phyloP scores from a whole-genome alignment of 2,329 filamentous ascomycete species.

The Fusarium brevicatenulatum region DNA sequence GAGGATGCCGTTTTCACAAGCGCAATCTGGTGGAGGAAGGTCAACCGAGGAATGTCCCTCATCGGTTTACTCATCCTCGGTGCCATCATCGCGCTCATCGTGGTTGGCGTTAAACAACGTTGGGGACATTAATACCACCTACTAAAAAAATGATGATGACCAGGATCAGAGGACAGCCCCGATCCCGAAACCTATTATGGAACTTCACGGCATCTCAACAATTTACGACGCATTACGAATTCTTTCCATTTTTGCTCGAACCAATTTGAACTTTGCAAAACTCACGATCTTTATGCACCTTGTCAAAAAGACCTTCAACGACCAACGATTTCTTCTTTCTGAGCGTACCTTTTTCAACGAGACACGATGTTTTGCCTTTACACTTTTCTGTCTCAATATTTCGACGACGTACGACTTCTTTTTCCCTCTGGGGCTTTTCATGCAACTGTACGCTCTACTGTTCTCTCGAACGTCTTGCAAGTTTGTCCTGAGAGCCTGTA shows the following conservation, averaged over 20 bases:
- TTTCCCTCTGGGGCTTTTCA: neutral
- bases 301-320: constrained; percentile 32
- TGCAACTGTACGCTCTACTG: neutral
- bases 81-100: constrained; percentile 60
- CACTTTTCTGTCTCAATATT: constrained; percentile 27
- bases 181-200: constrained; percentile 18
- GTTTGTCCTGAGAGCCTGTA: constrained; percentile 2
- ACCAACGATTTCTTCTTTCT: constrained; percentile 39
- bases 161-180: neutral
- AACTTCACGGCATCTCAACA: constrained; percentile 40
- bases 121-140: constrained; percentile 51
- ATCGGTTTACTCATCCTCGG: constrained; percentile 65
- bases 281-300: constrained; percentile 38
- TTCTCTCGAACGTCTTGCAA: neutral
- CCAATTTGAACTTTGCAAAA: constrained; percentile 26
- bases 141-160: constrained; percentile 36
- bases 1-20: constrained; percentile 62
- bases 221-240: constrained; percentile 44
- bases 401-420: constrained; percentile 26
- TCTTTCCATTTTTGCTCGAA: constrained; percentile 33
- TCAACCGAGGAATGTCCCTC: constrained; percentile 68
- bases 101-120: constrained; percentile 62
- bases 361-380: constrained; percentile 35
- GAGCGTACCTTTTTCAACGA: constrained; percentile 31
- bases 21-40: constrained; percentile 68